A percentile compares a stretch with the other conserved stretches of the same genome.
Evolutionary conservation across 1,284 basidiomycete species (phyloP).

Genomic region (Ceratobasidium sp.): DNA sequence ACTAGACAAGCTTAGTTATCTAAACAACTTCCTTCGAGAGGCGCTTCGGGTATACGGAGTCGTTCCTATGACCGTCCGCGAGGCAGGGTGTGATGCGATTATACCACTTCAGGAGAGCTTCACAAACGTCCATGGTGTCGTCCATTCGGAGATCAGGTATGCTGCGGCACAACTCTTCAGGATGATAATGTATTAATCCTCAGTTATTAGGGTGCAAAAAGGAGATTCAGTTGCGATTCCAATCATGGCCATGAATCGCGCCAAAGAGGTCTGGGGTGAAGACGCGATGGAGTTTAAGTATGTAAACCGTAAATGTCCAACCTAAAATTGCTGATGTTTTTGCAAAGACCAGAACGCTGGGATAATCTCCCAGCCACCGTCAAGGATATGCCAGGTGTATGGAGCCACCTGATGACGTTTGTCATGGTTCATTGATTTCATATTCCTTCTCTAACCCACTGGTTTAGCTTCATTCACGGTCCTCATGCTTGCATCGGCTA

Average conservation of each 20-base stretch:
- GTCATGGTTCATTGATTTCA: constrained; percentile 49
- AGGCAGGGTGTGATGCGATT: constrained; percentile 45
- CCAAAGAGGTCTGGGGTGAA: constrained; percentile 61
- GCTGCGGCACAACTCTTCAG: neutral
- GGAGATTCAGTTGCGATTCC: constrained; percentile 59
- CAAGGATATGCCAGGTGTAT: constrained; percentile 61
- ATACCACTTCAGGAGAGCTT: constrained; percentile 51
- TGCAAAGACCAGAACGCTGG: constrained; percentile 64
- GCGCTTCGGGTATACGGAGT: constrained; percentile 45
- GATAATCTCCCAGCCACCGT: constrained; percentile 55
- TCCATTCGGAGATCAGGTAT: constrained; percentile 50
- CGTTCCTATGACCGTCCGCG: constrained; percentile 42
- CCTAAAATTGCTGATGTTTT: too few species aligned
- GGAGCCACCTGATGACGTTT: constrained; percentile 64
- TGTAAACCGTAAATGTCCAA: neutral
- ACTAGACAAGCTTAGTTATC: constrained; percentile 48
- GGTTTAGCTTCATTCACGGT: constrained; percentile 45
- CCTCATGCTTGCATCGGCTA: constrained; percentile 65
- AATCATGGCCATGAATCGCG: constrained; percentile 56
- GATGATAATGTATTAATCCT: neutral
- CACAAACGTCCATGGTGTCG: constrained; percentile 53
- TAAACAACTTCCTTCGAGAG: constrained; percentile 51
- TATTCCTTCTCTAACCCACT: too few species aligned
- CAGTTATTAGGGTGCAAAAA: constrained; percentile 51
- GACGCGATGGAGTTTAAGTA: constrained; percentile 52